phyloP scores from a whole-genome alignment of 768 basidiomycete genomes.

The Udeniomyces megalosporus region DNA sequence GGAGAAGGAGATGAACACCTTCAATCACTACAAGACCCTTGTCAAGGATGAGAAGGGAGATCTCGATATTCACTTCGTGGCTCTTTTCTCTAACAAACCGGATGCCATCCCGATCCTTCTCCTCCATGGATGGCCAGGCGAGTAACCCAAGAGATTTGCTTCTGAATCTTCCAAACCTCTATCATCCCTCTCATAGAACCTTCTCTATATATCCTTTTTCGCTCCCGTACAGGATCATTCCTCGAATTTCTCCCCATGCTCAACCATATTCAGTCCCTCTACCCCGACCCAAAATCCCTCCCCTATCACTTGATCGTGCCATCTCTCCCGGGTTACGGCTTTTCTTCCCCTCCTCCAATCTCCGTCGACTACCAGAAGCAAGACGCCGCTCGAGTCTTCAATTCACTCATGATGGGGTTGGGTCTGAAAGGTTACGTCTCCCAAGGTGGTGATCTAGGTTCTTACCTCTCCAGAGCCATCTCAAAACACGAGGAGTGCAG shows the following conservation, averaged over 20 bases:
- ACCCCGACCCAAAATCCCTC: too few species aligned
- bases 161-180: too few species aligned
- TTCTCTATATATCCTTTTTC: too few species aligned
- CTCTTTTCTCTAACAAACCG: constrained; percentile 16
- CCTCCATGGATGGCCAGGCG: constrained; percentile 12
- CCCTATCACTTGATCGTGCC: background rate
- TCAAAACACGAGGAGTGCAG: too few species aligned
- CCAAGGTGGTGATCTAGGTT: background rate
- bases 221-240: background rate
- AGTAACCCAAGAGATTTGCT: background rate
- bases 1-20: too few species aligned
- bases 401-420: background rate
- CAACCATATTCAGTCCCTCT: background rate
- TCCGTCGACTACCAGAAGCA: background rate
- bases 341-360: background rate
- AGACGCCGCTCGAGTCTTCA: background rate
- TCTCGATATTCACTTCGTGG: background rate
- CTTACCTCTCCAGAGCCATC: too few species aligned
- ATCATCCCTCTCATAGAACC: too few species aligned
- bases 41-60: too few species aligned
- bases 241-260: background rate
- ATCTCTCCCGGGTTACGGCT: background rate
- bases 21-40: too few species aligned
- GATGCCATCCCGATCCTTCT: constrained; percentile 20
- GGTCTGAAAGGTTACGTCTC: background rate